Base-by-base conservation (phyloP, 208 protist species). In the Trypanosoma boissoni region DNA sequence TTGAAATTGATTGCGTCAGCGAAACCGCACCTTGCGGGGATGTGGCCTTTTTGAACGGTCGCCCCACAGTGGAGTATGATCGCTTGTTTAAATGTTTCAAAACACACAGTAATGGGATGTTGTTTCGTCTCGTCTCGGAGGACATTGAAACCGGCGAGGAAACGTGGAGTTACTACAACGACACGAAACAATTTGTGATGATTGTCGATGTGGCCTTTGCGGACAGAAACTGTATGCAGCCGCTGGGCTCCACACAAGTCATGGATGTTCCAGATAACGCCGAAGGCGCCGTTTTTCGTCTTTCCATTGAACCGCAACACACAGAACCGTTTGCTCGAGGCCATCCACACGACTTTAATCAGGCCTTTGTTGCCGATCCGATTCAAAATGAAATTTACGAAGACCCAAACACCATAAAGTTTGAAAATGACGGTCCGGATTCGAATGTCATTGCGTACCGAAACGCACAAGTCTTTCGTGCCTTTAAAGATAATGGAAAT, bases 161-260 rank as follows among this genome's bases (percentile, higher is more conserved):
- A 20, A 86, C 78, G 16, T 94, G 87, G 83, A 80, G 72, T 51
- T 94, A 86, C 45, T 89, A 91, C 76, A 94, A 94, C 55, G 87
- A 94, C 72, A 91, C 83, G n/a, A 44, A 50, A 20, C 72, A 89
- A 14, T 91, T 82, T 56, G 37, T 63, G 24, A 91, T 94, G 76
- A 78, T 68, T 7, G 79, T 78, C 56, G 62, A 72, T 36, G 59
- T 68, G 45, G 51, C 27, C 26, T 83, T 88, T 26, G 57, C 60
- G 14, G 62, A 86, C 36, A 27, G 56, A 14, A 50, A 28, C 0
- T 57, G 36, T 23, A 56, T 91, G 20, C 14, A 64, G 44, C 72
- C 72, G 27, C 71, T 91, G 9, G 83, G 78, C 12, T 51, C 51
- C n/a, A 83, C 83, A 34, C 27, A 51, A 20, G 27, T 59, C 12